Evolutionary conservation across 2,329 filamentous ascomycete species (phyloP).

Genomic region (Chalaropsis thielavioides): DNA sequence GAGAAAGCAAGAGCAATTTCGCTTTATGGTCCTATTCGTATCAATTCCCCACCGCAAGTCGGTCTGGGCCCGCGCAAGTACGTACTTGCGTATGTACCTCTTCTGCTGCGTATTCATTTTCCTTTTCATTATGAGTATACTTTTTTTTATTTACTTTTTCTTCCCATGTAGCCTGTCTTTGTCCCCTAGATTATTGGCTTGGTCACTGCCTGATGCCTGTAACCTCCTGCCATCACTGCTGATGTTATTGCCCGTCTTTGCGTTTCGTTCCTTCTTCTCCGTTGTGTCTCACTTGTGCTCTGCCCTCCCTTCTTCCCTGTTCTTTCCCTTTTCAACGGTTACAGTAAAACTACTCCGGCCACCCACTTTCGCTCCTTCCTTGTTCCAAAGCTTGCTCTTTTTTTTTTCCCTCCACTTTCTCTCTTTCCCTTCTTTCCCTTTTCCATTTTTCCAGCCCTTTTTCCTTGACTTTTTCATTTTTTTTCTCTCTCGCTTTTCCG

Average conservation of each 20-base stretch:
- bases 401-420: conserved; percentile 10
- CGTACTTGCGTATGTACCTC: neutral
- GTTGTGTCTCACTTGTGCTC: neutral
- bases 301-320: conserved; percentile 10
- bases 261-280: conserved; percentile 7
- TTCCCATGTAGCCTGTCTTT: neutral
- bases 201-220: neutral
- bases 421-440: conserved; percentile 12
- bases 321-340: conserved; percentile 12
- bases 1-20: conserved; percentile 16
- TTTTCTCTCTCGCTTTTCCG: conserved; percentile 5
- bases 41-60: conserved; percentile 11
- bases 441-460: conserved; percentile 5
- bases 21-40: conserved; percentile 16
- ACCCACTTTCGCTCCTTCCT: conserved; percentile 14
- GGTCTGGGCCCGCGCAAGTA: neutral
- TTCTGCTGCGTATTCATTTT: neutral
- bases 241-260: conserved; percentile 6
- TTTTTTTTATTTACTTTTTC: too few relatives aligned
- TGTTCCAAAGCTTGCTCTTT: neutral
- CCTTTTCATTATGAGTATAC: neutral
- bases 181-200: neutral
- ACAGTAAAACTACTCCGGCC: conserved; percentile 11
- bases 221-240: neutral
- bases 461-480: conserved; percentile 11